Evolutionary conservation across 495 filamentous ascomycete genomes (phyloP), one percentile per base, ranked within the genome.

Genomic region (Elasticomyces elasticus): DNA sequence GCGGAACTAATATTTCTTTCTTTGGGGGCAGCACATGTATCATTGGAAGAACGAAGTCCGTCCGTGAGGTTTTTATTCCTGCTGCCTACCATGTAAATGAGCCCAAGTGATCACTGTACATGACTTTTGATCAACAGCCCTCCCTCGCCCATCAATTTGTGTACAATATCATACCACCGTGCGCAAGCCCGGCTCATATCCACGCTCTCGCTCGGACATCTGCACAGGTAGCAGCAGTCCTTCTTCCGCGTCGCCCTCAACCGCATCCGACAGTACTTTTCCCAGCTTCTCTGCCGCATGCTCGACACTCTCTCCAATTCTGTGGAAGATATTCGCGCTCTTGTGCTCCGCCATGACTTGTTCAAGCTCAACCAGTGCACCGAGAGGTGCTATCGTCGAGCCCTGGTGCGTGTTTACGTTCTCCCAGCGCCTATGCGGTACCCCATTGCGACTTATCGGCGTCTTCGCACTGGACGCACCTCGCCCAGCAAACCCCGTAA

Each of bases 221-320:
- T 22, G 11, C 13, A 60, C 57, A 20, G 57, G 57, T 52, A 60
- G 43, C 25, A 60, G 20, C 57, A 60, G 40, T 12, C 52, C 57
- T 45, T 55, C 47, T 24, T 60, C 57, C 6, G 47, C 15, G 28
- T 22, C 35, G 1, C 19, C 30, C 19, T 51, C 24, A 12, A 56
- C 47, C 24, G 35, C n/a, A n/a, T 48, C 49, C 22, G 41, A 17
- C 1, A 60, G 30, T 12, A 26, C 25, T 30, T 24, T 43, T 3
- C 44, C 38, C 37, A 60, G 22, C 38, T 23, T 55, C 6, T 46
- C 52, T 15, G 38, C 52, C 19, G 33, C 41, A 17, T 5, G 13
- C 40, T 55, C 38, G 9, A 60, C 30, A 15, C 52, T 20, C 19
- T 13, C 25, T 23, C 26, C 44, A 2, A 60, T 9, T 28, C 23